phyloP scores from a whole-genome alignment of 148 eudicot species.

The Rhododendron ovatum region DNA sequence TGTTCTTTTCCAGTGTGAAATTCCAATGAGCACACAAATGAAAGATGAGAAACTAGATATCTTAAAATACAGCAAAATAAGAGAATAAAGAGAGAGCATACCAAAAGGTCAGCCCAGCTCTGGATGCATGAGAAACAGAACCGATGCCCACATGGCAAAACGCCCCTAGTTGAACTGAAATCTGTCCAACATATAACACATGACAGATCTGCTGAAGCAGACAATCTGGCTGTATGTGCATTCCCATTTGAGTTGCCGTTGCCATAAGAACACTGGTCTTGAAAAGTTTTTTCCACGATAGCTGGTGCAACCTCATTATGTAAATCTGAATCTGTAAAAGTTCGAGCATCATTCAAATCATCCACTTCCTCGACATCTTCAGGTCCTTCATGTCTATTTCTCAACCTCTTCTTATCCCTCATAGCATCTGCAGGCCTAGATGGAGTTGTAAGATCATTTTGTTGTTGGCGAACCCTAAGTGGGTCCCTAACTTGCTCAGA shows the following conservation, averaged over 20 bases:
- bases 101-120: constrained; percentile 82
- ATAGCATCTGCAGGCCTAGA: constrained; percentile 19
- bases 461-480: constrained; percentile 12
- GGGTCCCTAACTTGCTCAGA: constrained; percentile 9
- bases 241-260: constrained; percentile 8
- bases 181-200: constrained; percentile 94
- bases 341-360: constrained; percentile 11
- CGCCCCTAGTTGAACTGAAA: constrained; percentile 73
- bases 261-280: constrained; percentile 15
- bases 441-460: constrained; percentile 14
- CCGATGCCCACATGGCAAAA: constrained; percentile 90
- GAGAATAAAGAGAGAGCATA: constrained; percentile 21
- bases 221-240: constrained; percentile 21
- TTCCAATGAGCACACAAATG: neutral
- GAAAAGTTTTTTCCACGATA: constrained; percentile 16
- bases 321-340: constrained; percentile 14
- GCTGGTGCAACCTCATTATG: constrained; percentile 15
- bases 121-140: constrained; percentile 92
- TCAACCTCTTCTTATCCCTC: constrained; percentile 25
- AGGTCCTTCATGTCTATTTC: constrained; percentile 13
- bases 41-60: neutral
- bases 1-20: neutral
- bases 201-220: constrained; percentile 41
- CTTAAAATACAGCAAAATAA: neutral
- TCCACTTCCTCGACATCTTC: constrained; percentile 20